Evolutionary conservation across 1,284 basidiomycete species (phyloP).

Genomic region (Leccinum angustisporum): DNA sequence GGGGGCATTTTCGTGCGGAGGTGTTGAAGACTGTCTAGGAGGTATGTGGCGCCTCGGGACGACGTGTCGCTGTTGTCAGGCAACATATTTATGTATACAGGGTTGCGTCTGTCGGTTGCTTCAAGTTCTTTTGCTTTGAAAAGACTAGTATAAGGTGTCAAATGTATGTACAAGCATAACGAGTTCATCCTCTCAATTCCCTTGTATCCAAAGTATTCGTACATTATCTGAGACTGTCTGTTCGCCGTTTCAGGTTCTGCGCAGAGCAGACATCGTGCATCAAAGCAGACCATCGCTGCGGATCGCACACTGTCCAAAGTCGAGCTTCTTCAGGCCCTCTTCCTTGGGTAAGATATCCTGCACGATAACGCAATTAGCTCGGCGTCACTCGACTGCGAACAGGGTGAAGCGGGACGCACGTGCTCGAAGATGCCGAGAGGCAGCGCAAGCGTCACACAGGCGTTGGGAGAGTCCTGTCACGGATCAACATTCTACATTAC

Average conservation of each 20-base stretch:
- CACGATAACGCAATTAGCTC: neutral
- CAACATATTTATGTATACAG: neutral
- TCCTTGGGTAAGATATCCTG: slow-evolving; percentile 66
- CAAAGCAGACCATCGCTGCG: slow-evolving; percentile 60
- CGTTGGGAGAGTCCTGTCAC: slow-evolving; percentile 69
- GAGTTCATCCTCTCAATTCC: neutral
- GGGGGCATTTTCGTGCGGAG: too few species aligned
- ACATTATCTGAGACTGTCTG: neutral
- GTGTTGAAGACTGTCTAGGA: too few species aligned
- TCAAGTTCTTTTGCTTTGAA: too few species aligned
- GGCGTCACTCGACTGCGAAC: neutral
- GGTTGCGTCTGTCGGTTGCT: too few species aligned
- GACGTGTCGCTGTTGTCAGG: neutral
- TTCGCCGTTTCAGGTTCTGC: neutral
- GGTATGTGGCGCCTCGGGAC: too few species aligned
- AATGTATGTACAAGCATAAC: neutral
- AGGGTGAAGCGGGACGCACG: slow-evolving; percentile 36
- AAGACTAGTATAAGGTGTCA: neutral
- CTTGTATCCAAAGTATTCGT: neutral
- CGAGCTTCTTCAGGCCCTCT: slow-evolving; percentile 54
- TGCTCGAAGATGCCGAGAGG: slow-evolving; percentile 74
- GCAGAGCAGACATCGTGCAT: neutral
- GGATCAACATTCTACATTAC: neutral
- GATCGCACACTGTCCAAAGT: slow-evolving; percentile 67
- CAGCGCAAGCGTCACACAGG: slow-evolving; percentile 71